Evolutionary conservation across 345 rosid species (phyloP).

Genomic region (Aquilaria sinensis): DNA sequence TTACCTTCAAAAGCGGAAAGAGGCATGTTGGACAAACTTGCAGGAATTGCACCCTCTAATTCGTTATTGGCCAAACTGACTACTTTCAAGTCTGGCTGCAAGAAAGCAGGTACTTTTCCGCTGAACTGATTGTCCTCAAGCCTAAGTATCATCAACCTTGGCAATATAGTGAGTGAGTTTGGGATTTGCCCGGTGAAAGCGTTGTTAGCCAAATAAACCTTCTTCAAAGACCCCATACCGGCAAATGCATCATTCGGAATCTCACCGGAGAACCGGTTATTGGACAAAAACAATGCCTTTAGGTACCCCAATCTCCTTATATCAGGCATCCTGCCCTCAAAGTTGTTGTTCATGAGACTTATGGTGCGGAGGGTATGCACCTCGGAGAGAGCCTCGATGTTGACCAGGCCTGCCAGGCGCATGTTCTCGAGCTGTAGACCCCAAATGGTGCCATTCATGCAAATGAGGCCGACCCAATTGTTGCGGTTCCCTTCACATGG

Average conservation of each 20-base stretch:
- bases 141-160: constrained; percentile 35
- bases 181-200: constrained; percentile 52
- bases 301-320: constrained; percentile 31
- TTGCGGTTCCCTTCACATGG: constrained; percentile 28
- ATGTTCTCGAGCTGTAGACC: constrained; percentile 47
- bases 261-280: constrained; percentile 48
- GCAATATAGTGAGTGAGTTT: constrained; percentile 32
- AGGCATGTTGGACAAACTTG: constrained; percentile 26
- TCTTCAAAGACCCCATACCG: constrained; percentile 43
- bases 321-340: constrained; percentile 51
- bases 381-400: constrained; percentile 28
- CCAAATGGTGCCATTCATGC: constrained; percentile 27
- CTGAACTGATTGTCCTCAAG: constrained; percentile 50
- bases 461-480: constrained; percentile 55
- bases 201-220: constrained; percentile 49
- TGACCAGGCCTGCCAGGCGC: constrained; percentile 46
- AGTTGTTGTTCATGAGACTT: constrained; percentile 55
- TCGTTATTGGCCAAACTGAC: constrained; percentile 48
- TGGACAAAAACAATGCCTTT: constrained; percentile 45
- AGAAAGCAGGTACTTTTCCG: constrained; percentile 52
- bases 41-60: constrained; percentile 50
- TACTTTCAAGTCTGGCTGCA: constrained; percentile 21
- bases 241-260: constrained; percentile 35
- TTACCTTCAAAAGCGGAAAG: constrained; percentile 43
- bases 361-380: constrained; percentile 36